Base-by-base conservation (phyloP, 331 rosid genomes). In the Malus hybrid region DNA sequence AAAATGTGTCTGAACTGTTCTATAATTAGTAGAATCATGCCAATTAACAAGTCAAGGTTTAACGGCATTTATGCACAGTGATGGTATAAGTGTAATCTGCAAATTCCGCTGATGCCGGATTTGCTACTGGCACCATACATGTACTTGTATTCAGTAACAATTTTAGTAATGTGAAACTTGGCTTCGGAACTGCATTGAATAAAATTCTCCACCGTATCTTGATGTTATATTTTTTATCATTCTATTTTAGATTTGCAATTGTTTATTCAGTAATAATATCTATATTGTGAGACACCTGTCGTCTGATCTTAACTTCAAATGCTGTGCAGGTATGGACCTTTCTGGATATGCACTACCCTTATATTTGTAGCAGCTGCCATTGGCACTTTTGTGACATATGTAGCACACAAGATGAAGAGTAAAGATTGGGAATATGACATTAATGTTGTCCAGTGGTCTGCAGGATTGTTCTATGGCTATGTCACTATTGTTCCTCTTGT, bases 261-360 rank as follows among this genome's bases (percentile, higher is more conserved):
- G 1, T 68, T 42, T 13, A 44, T 42, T 14, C 3, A 3, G 12
- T 1, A 10, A 29, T 28, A 46, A 9, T 5, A 20, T 50, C 16
- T 18, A 9, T 9, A 70, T 15, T 14, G 36, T 62, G 66, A 73
- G 75, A 36, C 27, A 31, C 33, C 3, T 44, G 31, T 66, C 32
- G 54, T 66, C 5, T 57, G 24, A 44, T 82, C 55, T 77, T 39
- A 63, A 50, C 33, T 59, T 76, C 29, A 76, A 75, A 76, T 80
- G 63, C 15, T 79, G 20, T 69, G 64, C 89, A 93, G 98, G 86
- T 93, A 93, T 52, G 98, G 98, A 63, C 98, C 98, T 64, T 93
- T 93, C 86, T 93, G 98, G 98, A 91, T 93, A 80, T 93, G 98
- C 81, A 91, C 97, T 42, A 93, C 98, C 63, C 85, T 91, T 72